Conservation (phyloP, 2,329 filamentous ascomycete species). For the Aspergillus cejpii region DNA sequence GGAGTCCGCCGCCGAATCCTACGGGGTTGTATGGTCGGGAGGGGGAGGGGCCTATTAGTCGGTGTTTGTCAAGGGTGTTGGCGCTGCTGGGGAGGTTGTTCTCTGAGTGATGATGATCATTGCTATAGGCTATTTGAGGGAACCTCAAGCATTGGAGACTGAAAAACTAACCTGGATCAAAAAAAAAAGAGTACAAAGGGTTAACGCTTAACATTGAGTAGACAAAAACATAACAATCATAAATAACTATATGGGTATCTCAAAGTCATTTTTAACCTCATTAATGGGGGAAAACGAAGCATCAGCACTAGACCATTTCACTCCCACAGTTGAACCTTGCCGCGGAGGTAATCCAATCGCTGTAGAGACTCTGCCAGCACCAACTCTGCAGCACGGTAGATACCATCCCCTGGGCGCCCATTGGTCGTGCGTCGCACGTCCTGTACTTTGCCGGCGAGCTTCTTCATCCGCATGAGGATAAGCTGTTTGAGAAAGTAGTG, state of each 20-base stretch:
- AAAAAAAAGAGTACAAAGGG: too few relatives aligned
- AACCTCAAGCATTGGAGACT: too few relatives aligned
- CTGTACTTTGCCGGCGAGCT: conserved; percentile 3
- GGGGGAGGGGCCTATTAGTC: conserved; percentile 1
- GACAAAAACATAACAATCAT: neutral
- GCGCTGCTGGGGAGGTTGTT: conserved; percentile 3
- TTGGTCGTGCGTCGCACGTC: conserved; percentile 1
- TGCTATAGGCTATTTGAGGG: too few relatives aligned
- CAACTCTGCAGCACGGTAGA: conserved; percentile 5
- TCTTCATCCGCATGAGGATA: conserved; percentile 5
- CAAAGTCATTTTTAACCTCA: neutral
- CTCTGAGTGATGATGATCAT: neutral
- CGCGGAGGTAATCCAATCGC: conserved; percentile 5
- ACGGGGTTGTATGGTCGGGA: conserved; percentile 3
- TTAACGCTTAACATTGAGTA: neutral
- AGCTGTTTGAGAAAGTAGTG: conserved; percentile 6
- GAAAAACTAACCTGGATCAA: too few relatives aligned
- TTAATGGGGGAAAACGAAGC: neutral
- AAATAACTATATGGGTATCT: neutral
- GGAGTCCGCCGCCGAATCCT: neutral
- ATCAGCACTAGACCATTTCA: too few relatives aligned
- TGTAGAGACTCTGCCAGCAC: conserved; percentile 4
- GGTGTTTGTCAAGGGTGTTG: conserved; percentile 4
- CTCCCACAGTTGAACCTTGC: conserved; percentile 5
- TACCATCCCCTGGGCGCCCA: conserved; percentile 1